Evolutionary conservation across 345 rosid genomes (phyloP), one percentile per base, ranked within the genome.

Genomic region (Chamaenerion angustifolium): DNA sequence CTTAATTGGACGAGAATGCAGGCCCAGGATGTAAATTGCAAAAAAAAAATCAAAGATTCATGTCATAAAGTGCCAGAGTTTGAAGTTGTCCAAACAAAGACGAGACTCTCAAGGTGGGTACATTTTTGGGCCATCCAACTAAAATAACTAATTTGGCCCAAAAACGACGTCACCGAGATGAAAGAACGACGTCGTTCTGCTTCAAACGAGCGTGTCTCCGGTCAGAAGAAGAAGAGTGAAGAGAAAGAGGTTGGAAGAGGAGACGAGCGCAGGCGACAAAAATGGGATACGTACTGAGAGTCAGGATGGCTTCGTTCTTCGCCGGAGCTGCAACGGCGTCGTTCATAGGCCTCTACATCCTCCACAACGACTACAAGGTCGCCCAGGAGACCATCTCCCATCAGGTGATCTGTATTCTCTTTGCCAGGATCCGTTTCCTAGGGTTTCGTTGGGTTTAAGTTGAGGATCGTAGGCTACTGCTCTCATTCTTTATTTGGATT

Each of bases 271-370:
- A 35, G 27, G 50, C 52, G 61, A 54, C 42, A 71, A 64, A 68
- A 66, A 84, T 82, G 96, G 93, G 98, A 40, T 84, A 77, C 72
- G 88, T 84, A 16, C 50, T 84, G 62, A 76, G 96, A 63, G 96
- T 88, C 63, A 80, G 98, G 70, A 68, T 88, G 64, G 95, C 94
- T 31, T 84, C 98, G 8, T 92, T 92, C 73, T 88, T 88, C 59
- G 77, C 96, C 12, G 96, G 95, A 51, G 88, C 90, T 0, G 88
- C 98, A 8, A 64, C 85, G 58, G 88, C 96, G 35, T 92, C 98
- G 12, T 73, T 75, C 54, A 44, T 75, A n/a, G 98, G 95, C 4
- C 58, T 92, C 42, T 79, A 75, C 64, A 13, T 84, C 46, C 95
- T 92, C 51, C 80, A 80, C 51, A 77, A 79, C 59, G 98, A 92